phyloP scores from a whole-genome alignment of 345 rosid species.

The Cardiospermum halicacabum region DNA sequence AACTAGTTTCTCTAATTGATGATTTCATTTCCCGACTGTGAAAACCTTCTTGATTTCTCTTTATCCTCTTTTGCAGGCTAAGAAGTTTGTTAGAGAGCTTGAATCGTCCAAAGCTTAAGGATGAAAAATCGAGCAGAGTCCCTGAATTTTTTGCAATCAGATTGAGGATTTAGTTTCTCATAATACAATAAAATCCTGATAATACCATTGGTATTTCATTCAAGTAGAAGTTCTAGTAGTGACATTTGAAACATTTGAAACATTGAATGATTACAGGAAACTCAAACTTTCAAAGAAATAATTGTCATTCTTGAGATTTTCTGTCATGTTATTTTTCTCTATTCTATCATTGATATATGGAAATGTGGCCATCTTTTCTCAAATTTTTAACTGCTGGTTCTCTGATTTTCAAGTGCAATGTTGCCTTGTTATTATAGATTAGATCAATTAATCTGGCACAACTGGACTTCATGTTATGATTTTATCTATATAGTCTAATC shows the following conservation, averaged over 20 bases:
- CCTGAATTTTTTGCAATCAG: slow-evolving; percentile 12
- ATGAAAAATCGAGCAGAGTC: neutral
- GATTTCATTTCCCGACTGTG: neutral
- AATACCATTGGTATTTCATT: slow-evolving; percentile 6
- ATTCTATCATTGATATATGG: too few relatives aligned
- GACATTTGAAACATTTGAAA: neutral
- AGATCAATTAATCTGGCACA: too few relatives aligned
- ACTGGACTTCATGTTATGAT: too few relatives aligned
- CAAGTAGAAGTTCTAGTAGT: neutral
- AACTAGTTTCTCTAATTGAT: neutral
- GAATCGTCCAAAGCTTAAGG: slow-evolving; percentile 42
- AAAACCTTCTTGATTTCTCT: neutral
- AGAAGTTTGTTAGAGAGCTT: slow-evolving; percentile 42
- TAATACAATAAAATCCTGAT: slow-evolving; percentile 20
- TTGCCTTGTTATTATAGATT: too few relatives aligned
- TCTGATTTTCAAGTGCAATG: too few relatives aligned
- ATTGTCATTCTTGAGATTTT: slow-evolving; percentile 3
- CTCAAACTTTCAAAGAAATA: too few relatives aligned
- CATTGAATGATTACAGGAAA: neutral
- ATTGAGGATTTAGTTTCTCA: slow-evolving; percentile 11
- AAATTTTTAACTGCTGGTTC: too few relatives aligned
- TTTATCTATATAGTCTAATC: too few relatives aligned
- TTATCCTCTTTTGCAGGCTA: slow-evolving; percentile 41
- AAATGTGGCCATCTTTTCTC: too few relatives aligned
- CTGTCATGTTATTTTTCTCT: too few relatives aligned